Percentiles rank a stretch among this genome's conserved stretches.
phyloP scores from a whole-genome alignment of 345 rosid species.

The Trapa incisa region DNA sequence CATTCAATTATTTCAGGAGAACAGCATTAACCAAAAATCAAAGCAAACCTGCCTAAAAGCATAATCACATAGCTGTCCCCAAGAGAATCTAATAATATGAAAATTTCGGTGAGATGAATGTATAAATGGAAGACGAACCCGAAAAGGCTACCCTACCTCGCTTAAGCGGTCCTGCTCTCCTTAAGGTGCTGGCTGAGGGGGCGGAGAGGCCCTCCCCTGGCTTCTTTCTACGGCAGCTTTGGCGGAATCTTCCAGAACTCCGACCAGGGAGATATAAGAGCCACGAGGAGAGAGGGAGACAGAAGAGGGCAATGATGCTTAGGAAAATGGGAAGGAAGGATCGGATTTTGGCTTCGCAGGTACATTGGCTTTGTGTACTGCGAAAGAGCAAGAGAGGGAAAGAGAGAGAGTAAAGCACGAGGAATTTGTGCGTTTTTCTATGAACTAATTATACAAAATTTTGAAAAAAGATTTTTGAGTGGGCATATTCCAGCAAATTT shows the following conservation, averaged over 20 bases:
- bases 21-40: no score
- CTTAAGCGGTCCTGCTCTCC: conserved; percentile 47
- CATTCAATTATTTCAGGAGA: no score
- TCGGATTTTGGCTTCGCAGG: not conserved
- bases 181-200: conserved; percentile 63
- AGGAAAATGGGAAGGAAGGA: not conserved
- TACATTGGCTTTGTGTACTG: not conserved
- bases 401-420: conserved; percentile 1
- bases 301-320: not conserved
- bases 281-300: not conserved
- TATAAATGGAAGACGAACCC: not conserved
- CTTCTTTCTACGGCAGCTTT: conserved; percentile 16
- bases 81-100: not conserved
- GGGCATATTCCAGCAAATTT: no score
- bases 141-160: conserved; percentile 43
- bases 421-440: conserved; percentile 2
- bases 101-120: not conserved
- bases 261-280: conserved; percentile 22
- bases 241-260: conserved; percentile 13
- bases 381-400: no score
- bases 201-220: conserved; percentile 36
- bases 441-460: no score
- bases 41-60: no score
- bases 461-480: no score
- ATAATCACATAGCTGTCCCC: no score